Base-by-base conservation (phyloP, 2,329 filamentous ascomycete genomes). In the Sarocladiaceae sp. region DNA sequence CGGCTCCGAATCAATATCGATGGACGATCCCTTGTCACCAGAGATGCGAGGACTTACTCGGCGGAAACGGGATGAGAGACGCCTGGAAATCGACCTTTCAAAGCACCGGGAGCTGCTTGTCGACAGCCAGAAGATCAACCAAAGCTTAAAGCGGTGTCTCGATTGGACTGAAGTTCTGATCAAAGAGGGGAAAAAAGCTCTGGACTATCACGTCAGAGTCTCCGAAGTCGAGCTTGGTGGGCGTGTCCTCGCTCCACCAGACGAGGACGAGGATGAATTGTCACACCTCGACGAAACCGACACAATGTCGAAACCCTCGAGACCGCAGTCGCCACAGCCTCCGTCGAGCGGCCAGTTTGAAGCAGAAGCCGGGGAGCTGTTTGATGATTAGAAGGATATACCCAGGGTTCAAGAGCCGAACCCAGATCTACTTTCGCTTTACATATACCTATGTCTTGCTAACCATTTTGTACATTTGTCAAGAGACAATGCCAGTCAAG, bases 41-140 rank as follows among this genome's bases (percentile, higher is more conserved):
- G 72, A 56, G 6, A 56, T 53, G 16, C n/a, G 26, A 13, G 19
- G 26, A 3, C 40, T 43, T 13, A 49, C 49, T 1, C 70, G 86
- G 49, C 75, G 81, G n/a, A 75, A 79, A 40, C 77, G 78, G 44
- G 91, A 97, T 51, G 88, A 95, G 59, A 83, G 83, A 53, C 80
- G 88, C 23, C 71, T 97, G n/a, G 79, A 85, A 53, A 73, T 89
- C 4, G 93, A 98, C 62, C 73, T 98, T 1, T 77, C 82, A 3
- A 91, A 90, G 58, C 93, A 98, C 60, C 87, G 89, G 52, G 85
- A 95, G 57, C 71, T 97, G 1, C 76, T 98, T 7, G 71, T 89
- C 31, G 90, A 95, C 60, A 93, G 85, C 53, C 89, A 96, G 58
- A 94, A 89, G 67, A 89, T 97, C 72, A 97, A 96, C 59, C 87